phyloP scores from a whole-genome alignment of 1,284 basidiomycete genomes.

The Leccinum pachyderme region DNA sequence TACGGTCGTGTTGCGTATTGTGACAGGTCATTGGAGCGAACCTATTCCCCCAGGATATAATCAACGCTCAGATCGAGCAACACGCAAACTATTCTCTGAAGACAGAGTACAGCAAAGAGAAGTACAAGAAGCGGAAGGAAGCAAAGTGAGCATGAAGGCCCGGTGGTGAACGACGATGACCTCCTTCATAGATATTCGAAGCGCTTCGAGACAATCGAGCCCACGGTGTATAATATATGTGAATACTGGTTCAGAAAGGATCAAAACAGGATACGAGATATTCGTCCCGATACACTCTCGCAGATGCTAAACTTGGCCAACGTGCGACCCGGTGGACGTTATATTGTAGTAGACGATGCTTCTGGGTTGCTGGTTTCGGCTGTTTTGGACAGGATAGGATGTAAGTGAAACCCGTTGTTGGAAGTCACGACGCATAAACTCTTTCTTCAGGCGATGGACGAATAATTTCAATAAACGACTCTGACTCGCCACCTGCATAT shows the following conservation, averaged over 20 bases:
- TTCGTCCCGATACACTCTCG: slow-evolving; percentile 86
- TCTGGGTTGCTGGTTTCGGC: slow-evolving; percentile 88
- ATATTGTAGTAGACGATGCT: slow-evolving; percentile 90
- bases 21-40: slow-evolving; percentile 4
- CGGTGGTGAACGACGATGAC: slow-evolving; percentile 4
- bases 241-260: slow-evolving; percentile 88
- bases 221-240: slow-evolving; percentile 85
- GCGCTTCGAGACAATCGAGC: slow-evolving; percentile 85
- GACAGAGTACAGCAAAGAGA: slow-evolving; percentile 96
- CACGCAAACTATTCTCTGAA: slow-evolving; percentile 90
- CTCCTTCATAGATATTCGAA: slow-evolving; percentile 71
- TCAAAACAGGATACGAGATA: slow-evolving; percentile 76
- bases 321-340: slow-evolving; percentile 82
- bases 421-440: not conserved
- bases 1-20: slow-evolving; percentile 34
- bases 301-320: slow-evolving; percentile 87
- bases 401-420: slow-evolving; percentile 38
- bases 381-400: slow-evolving; percentile 84
- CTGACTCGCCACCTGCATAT: slow-evolving; percentile 92
- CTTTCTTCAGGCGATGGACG: slow-evolving; percentile 66
- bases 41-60: slow-evolving; percentile 71
- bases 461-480: slow-evolving; percentile 84
- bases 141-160: slow-evolving; percentile 67
- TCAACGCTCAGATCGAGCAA: slow-evolving; percentile 86
- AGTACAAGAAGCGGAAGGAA: slow-evolving; percentile 93